A percentile compares a stretch with the other conserved stretches of the same genome.
Conservation (phyloP, 2,329 filamentous ascomycete genomes). For the Aphanoascus verrucosus region DNA sequence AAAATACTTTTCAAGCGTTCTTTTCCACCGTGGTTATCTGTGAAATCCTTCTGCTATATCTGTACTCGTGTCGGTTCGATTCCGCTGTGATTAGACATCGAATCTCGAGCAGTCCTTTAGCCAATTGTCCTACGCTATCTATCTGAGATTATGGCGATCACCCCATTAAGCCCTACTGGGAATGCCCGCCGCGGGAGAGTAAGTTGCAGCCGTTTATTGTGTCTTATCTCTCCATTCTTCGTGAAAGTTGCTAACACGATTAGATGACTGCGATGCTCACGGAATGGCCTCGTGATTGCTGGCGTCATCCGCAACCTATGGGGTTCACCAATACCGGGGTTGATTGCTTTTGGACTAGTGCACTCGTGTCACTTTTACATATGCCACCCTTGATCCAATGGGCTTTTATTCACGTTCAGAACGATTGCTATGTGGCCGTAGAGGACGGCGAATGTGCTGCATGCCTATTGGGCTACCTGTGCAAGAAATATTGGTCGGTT, state of each 20-base stretch:
- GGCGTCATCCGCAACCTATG: not conserved
- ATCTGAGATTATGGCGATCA: not conserved
- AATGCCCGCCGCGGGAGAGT: conserved; percentile 11
- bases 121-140: not conserved
- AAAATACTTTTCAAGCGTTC: not conserved
- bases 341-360: conserved; percentile 14
- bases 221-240: not conserved
- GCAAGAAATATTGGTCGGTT: conserved; percentile 9
- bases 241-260: not conserved
- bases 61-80: not conserved
- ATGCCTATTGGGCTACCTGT: conserved; percentile 8
- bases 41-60: not conserved
- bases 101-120: not conserved
- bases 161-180: not conserved
- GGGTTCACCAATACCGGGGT: conserved; percentile 12
- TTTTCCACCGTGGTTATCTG: not conserved
- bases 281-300: conserved; percentile 10
- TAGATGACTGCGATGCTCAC: conserved; percentile 11
- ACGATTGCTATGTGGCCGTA: not conserved
- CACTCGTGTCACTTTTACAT: conserved; percentile 12
- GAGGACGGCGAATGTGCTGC: conserved; percentile 2
- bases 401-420: conserved; percentile 8
- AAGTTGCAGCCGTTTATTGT: not conserved
- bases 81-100: not conserved
- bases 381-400: conserved; percentile 14